Conservation (phyloP, 2,329 filamentous ascomycete species). For the Sclerotinia trifoliorum region DNA sequence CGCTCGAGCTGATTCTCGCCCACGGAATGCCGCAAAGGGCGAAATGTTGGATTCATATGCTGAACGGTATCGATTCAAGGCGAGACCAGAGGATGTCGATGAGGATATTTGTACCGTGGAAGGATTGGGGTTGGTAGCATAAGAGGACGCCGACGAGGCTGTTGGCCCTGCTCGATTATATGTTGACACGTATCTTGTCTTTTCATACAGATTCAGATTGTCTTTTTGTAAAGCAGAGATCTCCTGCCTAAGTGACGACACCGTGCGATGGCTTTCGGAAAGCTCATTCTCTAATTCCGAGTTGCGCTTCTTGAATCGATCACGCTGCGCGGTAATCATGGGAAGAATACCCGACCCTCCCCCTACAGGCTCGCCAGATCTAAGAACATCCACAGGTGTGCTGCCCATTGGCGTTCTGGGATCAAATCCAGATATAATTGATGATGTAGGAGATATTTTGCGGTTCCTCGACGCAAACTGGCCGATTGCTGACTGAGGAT, state of each 20-base stretch:
- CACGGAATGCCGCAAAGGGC: slow-evolving; percentile 91
- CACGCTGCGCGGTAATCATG: slow-evolving; percentile 96
- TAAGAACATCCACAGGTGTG: slow-evolving; percentile 55
- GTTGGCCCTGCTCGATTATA: slow-evolving; percentile 73
- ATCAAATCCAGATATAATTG: slow-evolving; percentile 97
- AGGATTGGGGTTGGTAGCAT: slow-evolving; percentile 70
- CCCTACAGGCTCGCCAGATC: slow-evolving; percentile 63
- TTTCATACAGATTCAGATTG: slow-evolving; percentile 94
- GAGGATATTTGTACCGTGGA: slow-evolving; percentile 64
- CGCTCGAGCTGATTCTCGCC: slow-evolving; percentile 86
- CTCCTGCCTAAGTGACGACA: slow-evolving; percentile 86
- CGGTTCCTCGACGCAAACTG: slow-evolving; percentile 52
- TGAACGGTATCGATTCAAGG: slow-evolving; percentile 81
- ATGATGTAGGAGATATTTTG: slow-evolving; percentile 86
- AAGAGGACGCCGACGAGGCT: slow-evolving; percentile 63
- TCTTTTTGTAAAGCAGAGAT: slow-evolving; percentile 91
- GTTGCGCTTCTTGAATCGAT: slow-evolving; percentile 97
- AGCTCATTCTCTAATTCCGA: slow-evolving; percentile 86
- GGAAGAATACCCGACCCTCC: slow-evolving; percentile 86
- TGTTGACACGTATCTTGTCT: slow-evolving; percentile 92
- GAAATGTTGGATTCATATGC: slow-evolving; percentile 95
- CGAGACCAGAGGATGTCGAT: slow-evolving; percentile 61
- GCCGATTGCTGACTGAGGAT: slow-evolving; percentile 62
- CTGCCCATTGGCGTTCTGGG: slow-evolving; percentile 54
- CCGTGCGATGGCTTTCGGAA: slow-evolving; percentile 75